Percentiles rank a stretch among this genome's conserved stretches.
phyloP scores from a whole-genome alignment of 1,284 basidiomycete genomes.

The Hymenochaete sp. region DNA sequence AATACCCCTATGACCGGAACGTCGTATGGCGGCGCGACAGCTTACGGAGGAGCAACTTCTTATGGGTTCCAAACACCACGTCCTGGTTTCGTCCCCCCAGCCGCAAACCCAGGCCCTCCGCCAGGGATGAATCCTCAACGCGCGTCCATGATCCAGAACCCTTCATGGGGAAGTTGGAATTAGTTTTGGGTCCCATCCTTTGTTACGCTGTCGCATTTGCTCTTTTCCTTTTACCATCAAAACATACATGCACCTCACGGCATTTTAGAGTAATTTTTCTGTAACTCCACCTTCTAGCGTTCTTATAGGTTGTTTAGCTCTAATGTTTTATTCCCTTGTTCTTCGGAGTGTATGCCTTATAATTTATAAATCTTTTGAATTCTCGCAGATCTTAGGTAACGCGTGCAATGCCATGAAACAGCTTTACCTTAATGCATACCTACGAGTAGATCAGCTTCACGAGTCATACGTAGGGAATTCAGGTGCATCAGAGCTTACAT shows the following conservation, averaged over 20 bases:
- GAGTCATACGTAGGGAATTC: neutral
- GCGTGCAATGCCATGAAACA: neutral
- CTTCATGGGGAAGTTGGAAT: conserved; percentile 27
- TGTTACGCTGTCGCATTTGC: neutral
- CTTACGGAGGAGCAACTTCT: neutral
- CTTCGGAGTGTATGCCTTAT: neutral
- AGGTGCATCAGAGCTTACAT: conserved; percentile 42
- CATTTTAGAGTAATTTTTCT: conserved; percentile 9
- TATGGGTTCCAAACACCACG: conserved; percentile 15
- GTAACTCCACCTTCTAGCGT: conserved; percentile 7
- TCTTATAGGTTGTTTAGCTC: neutral
- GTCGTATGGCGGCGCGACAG: conserved; percentile 9
- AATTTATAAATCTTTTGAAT: neutral
- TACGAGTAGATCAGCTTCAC: neutral
- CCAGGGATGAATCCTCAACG: conserved; percentile 54
- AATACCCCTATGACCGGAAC: conserved; percentile 3
- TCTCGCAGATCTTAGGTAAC: neutral
- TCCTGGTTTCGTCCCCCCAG: conserved; percentile 18
- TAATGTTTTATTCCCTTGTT: conserved; percentile 1
- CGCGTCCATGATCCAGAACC: conserved; percentile 49
- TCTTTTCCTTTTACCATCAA: neutral
- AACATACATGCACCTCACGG: neutral
- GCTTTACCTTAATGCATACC: conserved; percentile 13
- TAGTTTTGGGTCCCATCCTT: conserved; percentile 5
- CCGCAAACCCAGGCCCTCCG: conserved; percentile 2